These are phyloP conservation scores for Durio zibethinus DNA, from an alignment of 345 rosid species.

Conservation along the genomic window DNA sequence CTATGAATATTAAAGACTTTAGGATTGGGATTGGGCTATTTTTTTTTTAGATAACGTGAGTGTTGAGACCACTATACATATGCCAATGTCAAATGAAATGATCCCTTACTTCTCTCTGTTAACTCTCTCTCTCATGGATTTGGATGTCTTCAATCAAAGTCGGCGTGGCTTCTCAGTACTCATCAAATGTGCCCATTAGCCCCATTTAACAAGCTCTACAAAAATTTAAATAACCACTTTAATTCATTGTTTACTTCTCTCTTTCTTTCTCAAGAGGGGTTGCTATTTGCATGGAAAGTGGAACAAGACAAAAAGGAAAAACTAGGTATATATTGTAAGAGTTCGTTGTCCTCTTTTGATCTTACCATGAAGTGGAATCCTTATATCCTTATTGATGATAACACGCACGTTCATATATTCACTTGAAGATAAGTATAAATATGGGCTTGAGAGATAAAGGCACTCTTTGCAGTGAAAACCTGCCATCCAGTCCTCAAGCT, in stretches of 20 bases:
- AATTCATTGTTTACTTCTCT: background rate
- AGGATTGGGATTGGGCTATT: background rate
- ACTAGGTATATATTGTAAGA: background rate
- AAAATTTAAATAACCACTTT: background rate
- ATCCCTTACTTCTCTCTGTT: background rate
- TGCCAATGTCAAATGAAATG: background rate
- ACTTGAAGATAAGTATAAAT: background rate
- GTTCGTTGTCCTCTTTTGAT: background rate
- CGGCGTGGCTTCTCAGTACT: background rate
- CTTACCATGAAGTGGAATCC: background rate
- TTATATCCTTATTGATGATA: background rate
- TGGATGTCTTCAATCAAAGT: background rate
- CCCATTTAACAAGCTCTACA: background rate
- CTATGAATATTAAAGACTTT: background rate
- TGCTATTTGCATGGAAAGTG: slow-evolving; percentile 5
- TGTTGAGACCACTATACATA: background rate
- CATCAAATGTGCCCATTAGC: slow-evolving; percentile 8
- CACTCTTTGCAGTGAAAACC: background rate
- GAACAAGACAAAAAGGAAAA: slow-evolving; percentile 17
- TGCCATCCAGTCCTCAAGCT: background rate
- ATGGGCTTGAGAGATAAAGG: background rate
- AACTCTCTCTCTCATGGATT: background rate
- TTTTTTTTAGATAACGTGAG: background rate
- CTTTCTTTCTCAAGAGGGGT: background rate
- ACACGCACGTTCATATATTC: background rate